Percentiles rank a stretch among this genome's conserved stretches.
Conservation (phyloP, 1,139 yeast genomes). For the Saccharomyces hybrid region DNA sequence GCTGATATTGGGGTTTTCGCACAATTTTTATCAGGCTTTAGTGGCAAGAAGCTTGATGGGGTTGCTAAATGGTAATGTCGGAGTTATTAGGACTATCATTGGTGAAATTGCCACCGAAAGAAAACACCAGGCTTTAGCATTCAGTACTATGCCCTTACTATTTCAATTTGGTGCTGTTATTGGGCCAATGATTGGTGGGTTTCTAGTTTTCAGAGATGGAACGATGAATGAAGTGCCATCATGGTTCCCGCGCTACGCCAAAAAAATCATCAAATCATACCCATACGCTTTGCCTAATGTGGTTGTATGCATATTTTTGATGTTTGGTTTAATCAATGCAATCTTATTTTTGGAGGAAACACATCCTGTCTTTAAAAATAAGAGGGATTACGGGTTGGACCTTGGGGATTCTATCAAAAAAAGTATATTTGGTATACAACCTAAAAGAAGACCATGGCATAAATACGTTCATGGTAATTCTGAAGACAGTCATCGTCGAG, state of each 20-base stretch:
- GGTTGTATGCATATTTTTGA: conserved; percentile 41
- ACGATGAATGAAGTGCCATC: conserved; percentile 15
- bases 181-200: conserved; percentile 53
- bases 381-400: conserved; percentile 45
- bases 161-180: conserved; percentile 51
- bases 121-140: conserved; percentile 53
- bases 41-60: conserved; percentile 48
- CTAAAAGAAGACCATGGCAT: conserved; percentile 34
- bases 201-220: conserved; percentile 33
- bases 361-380: conserved; percentile 37
- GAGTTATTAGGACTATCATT: conserved; percentile 50
- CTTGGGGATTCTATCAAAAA: conserved; percentile 42
- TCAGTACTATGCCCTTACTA: conserved; percentile 50
- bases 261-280: conserved; percentile 34
- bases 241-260: conserved; percentile 14
- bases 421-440: conserved; percentile 31
- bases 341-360: conserved; percentile 57
- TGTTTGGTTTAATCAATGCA: conserved; percentile 36
- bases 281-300: conserved; percentile 59
- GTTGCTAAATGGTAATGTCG: conserved; percentile 52
- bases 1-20: conserved; percentile 46
- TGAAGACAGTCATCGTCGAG: conserved; percentile 11
- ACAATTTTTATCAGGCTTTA: conserved; percentile 44
- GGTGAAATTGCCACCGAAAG: conserved; percentile 53
- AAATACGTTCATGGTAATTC: neutral